Percentiles rank a stretch among this genome's conserved stretches.
Conservation (phyloP, 75 land plant genomes). For the Picea sitchensis region DNA sequence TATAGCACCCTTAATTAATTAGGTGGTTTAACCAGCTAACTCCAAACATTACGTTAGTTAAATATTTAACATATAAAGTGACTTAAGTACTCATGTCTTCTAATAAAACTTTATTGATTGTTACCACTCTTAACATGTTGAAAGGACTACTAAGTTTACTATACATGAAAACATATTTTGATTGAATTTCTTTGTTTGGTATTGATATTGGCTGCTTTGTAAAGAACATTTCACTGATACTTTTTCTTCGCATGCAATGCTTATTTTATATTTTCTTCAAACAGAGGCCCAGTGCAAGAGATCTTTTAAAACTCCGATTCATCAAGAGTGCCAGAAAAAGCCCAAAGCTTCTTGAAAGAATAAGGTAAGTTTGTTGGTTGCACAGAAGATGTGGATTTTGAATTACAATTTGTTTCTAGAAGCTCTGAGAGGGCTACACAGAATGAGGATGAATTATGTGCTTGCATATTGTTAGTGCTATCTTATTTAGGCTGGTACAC, state of each 20-base stretch:
- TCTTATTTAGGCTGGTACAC: neutral
- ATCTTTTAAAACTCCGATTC: constrained; percentile 84
- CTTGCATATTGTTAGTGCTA: neutral
- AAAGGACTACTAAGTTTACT: neutral
- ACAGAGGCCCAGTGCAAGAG: constrained; percentile 99
- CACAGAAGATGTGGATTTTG: neutral
- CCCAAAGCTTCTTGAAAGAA: constrained; percentile 88
- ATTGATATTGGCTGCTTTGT: neutral
- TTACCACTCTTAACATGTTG: neutral
- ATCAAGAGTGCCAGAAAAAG: constrained; percentile 91
- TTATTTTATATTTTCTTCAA: constrained; percentile 7
- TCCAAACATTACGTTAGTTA: too few relatives aligned
- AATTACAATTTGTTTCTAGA: neutral
- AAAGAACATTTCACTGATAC: neutral
- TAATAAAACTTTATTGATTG: too few relatives aligned
- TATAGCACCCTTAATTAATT: too few relatives aligned
- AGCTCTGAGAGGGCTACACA: neutral
- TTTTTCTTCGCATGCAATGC: neutral
- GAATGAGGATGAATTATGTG: neutral
- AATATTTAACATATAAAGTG: too few relatives aligned
- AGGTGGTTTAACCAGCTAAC: too few relatives aligned
- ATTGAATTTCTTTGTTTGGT: neutral
- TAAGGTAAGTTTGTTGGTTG: constrained; percentile 50
- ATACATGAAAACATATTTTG: neutral
- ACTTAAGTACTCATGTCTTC: too few relatives aligned